Evolutionary conservation across 805 yeast species (phyloP), one percentile per base, ranked within the genome.

Genomic region (Ogataea pilisensis): DNA sequence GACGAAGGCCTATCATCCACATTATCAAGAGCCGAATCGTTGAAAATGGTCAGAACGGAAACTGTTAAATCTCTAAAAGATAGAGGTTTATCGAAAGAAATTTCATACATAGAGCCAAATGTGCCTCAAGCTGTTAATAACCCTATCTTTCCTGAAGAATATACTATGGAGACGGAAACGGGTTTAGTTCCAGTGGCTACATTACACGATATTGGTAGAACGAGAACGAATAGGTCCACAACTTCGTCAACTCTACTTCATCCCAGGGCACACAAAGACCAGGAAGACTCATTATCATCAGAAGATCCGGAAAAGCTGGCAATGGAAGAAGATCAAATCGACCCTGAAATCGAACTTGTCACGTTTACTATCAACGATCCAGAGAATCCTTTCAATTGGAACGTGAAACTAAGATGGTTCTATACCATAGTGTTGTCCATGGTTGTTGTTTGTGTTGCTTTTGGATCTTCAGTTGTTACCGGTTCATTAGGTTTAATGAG

Each of bases 121-220:
- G 73, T 78, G 34, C 84, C 86, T 7, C 52, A 68, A 35, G 65
- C 57, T 29, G 70, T 75, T 19, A 73, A 70, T 44, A 73, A 75
- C 47, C 85, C 91, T 13, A 82, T 88, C 27, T 89, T 89, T 71
- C 96, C 96, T 8, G 96, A 89, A 68, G 96, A 89, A 60, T 89
- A 86, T 60, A 84, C 89, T 6, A 49, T 89, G 61, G 96, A 89
- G 68, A 89, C 96, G 0, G 73, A 75, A 39, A 86, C 96, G 5
- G 96, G 96, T 48, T 69, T 89, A 40, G 96, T 89, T 12, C 93
- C 91, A 2, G 85, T 82, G 1, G 67, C 78, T 32, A 83, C 95
- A 1, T 68, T 88, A 50, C 83, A 75, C 34, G 69, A 73, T 8
- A 46, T 86, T 26, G 93, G 95, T 27, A 75, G 93, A 60, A 49